Evolutionary conservation across 352 stramenopile species (phyloP), one percentile per base, ranked within the genome.

Genomic region (Globisporangium lucens): DNA sequence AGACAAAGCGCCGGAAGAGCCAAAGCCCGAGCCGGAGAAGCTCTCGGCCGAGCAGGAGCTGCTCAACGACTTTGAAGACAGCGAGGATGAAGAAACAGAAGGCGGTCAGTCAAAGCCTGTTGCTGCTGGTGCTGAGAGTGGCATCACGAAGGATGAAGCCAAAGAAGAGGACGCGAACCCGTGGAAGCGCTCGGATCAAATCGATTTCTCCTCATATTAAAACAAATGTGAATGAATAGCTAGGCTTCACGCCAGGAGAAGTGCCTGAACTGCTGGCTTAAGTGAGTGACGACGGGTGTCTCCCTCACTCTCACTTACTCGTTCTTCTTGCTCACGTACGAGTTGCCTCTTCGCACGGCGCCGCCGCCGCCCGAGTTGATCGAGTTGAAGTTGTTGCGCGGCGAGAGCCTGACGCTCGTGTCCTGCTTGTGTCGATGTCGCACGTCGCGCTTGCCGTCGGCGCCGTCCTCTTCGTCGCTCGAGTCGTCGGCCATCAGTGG

Each of bases 1-100:
- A 46, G 20, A 74, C 9, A 38, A 66, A 13, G 33, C 64, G 12
- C 2, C 29, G 4, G 55, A 56, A 57, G 75, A 78, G 47, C 38
- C 71, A 10, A 77, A 77, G 15, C 22, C 66, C 3, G 71, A 78
- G 20, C 30, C 73, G 24, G 64, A 65, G 17, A 75, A 77, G 47
- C 60, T 91, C 22, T 92, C 87, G 20, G 85, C 82, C 8, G 85
- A 91, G 58, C 76, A 94, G 61, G 87, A 95, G 35, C 72, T 95
- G 63, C 71, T 93, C 62, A 88, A 95, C 60, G 87, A 95, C 77
- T 95, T 95, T 71, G 85, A 92, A 58, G 83, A 95, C 69, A 91
- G 82, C 47, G 84, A 91, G 8, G 80, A 88, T 3, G 85, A 93
- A 20, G 76, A 83, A 8, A 65, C 30, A 33, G 30, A 33, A 33